These are phyloP conservation scores for Hsuehochloa calcarea DNA, from an alignment of 176 grass and related monocot species.

Conservation along the genomic window DNA sequence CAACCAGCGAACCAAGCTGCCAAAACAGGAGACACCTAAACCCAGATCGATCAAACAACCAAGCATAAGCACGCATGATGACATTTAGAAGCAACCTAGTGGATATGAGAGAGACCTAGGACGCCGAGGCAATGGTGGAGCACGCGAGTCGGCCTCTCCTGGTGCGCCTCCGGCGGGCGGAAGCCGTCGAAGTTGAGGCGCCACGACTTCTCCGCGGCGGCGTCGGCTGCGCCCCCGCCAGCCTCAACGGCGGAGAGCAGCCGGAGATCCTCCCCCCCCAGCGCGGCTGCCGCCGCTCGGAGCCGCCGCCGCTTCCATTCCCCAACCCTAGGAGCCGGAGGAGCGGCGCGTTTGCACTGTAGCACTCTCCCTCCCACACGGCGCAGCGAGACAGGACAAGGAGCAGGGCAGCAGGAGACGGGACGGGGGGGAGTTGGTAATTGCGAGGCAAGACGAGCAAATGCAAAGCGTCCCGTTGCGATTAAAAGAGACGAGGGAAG, in stretches of 20 bases:
- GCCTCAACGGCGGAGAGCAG: conserved; percentile 48
- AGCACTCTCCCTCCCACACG: not conserved
- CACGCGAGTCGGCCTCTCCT: conserved; percentile 52
- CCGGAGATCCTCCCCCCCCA: conserved; percentile 40
- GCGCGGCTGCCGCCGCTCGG: not conserved
- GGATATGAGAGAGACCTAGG: conserved; percentile 26
- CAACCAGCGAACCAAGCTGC: not conserved
- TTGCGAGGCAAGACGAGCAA: not conserved
- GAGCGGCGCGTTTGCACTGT: not conserved
- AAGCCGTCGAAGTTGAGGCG: conserved; percentile 65
- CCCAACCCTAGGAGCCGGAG: not conserved
- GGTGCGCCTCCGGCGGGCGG: conserved; percentile 45
- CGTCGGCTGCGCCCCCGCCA: conserved; percentile 11
- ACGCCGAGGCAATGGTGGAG: conserved; percentile 79
- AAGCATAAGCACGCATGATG: not conserved
- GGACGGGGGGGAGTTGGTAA: not conserved
- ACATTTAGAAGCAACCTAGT: not conserved
- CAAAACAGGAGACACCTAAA: not conserved
- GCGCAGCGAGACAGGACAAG: not conserved
- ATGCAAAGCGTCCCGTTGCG: not conserved
- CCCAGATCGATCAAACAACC: not conserved
- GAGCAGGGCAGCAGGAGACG: not conserved
- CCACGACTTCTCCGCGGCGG: conserved; percentile 38
- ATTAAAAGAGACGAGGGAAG: conserved; percentile 13
- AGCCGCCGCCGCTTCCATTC: conserved; percentile 24